A percentile compares a stretch with the other conserved stretches of the same genome.
Conservation (phyloP, 1,284 basidiomycete species). For the Malassezia furfur region DNA sequence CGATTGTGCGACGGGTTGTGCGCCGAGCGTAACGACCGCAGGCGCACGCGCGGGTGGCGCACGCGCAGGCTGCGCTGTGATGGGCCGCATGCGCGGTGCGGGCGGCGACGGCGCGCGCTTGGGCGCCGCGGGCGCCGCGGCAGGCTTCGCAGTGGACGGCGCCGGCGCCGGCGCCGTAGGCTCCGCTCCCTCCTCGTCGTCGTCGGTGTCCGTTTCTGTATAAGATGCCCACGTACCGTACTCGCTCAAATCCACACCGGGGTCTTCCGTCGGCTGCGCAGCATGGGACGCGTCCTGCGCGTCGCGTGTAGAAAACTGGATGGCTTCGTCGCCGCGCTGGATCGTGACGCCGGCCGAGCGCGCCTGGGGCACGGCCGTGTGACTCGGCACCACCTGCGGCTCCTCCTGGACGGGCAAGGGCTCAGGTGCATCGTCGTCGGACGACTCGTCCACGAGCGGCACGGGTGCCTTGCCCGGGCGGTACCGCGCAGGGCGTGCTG, state of each 20-base stretch:
- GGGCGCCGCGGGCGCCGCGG: neutral
- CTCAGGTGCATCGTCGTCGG: constrained; percentile 16
- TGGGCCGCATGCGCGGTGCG: neutral
- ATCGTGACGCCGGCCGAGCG: constrained; percentile 16
- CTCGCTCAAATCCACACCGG: constrained; percentile 4
- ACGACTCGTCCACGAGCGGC: neutral
- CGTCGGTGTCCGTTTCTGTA: constrained; percentile 20
- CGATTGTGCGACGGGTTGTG: neutral
- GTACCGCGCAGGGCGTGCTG: constrained; percentile 36
- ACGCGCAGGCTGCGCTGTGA: neutral
- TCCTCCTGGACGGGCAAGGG: neutral
- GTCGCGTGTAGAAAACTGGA: neutral
- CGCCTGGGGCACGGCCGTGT: constrained; percentile 13
- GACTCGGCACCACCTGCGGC: constrained; percentile 6
- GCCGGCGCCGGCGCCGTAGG: neutral
- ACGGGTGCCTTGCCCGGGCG: constrained; percentile 42
- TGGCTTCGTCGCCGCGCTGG: constrained; percentile 6
- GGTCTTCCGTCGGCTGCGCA: no score
- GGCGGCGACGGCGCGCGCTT: constrained; percentile 8
- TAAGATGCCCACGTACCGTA: neutral
- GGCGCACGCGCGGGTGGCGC: constrained; percentile 21
- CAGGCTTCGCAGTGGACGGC: constrained; percentile 12
- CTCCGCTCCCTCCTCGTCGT: neutral
- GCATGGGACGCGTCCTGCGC: neutral
- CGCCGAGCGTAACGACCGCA: neutral